These are phyloP conservation scores for Dionaea muscipula DNA, from an alignment of 179 eudicot genomes.

Conservation along the genomic window DNA sequence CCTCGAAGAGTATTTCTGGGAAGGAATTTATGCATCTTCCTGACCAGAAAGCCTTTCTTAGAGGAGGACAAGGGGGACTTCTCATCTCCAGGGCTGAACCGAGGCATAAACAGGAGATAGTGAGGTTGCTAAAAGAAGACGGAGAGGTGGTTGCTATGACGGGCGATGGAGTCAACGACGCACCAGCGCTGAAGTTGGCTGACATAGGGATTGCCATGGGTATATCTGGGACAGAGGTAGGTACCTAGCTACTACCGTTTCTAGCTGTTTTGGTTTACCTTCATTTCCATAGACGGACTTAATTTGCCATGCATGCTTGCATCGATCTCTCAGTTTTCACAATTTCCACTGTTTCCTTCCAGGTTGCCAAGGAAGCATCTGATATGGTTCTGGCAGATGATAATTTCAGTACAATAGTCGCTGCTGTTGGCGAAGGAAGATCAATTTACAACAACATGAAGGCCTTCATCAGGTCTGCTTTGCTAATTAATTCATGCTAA, in stretches of 20 bases:
- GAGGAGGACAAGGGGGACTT: conserved; percentile 34
- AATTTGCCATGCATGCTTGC: too few species aligned
- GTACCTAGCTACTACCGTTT: too few species aligned
- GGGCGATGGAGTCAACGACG: conserved; percentile 97
- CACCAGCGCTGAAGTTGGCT: conserved; percentile 89
- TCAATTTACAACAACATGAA: conserved; percentile 97
- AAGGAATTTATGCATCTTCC: conserved; percentile 34
- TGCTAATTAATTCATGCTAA: too few species aligned
- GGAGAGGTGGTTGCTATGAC: conserved; percentile 99
- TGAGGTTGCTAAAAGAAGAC: conserved; percentile 52
- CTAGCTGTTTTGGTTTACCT: too few species aligned
- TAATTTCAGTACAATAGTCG: conserved; percentile 90
- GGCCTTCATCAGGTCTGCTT: conserved; percentile 73
- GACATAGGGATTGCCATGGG: conserved; percentile 99
- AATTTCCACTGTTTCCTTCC: not conserved
- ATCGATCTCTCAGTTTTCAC: too few species aligned
- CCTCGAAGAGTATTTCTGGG: conserved; percentile 33
- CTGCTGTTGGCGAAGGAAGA: conserved; percentile 96
- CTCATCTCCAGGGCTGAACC: conserved; percentile 49
- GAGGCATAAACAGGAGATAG: conserved; percentile 41
- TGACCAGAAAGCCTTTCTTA: conserved; percentile 32
- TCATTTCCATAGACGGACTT: too few species aligned
- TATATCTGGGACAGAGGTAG: conserved; percentile 93
- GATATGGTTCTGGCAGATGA: conserved; percentile 97
- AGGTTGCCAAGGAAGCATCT: conserved; percentile 98